Evolutionary conservation across 805 yeast genomes (phyloP).

Genomic region (Myxozyma mucilagina): DNA sequence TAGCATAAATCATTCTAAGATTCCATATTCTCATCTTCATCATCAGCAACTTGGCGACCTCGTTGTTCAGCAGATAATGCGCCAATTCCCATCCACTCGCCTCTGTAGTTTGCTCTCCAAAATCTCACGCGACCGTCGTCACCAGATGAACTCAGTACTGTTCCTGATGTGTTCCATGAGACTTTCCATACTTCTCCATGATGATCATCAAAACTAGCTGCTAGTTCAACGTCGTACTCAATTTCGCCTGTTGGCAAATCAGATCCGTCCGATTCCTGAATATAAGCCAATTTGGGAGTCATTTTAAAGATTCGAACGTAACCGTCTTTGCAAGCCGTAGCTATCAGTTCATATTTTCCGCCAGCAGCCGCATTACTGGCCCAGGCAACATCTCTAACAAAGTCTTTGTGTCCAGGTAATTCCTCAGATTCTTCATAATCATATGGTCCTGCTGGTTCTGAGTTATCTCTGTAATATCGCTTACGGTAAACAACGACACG

Average conservation of each 20-base stretch:
- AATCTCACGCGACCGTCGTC: constrained; percentile 90
- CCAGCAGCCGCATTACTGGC: constrained; percentile 38
- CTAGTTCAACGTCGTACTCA: constrained; percentile 52
- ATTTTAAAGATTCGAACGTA: constrained; percentile 81
- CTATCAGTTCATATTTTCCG: constrained; percentile 81
- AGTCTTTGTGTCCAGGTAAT: constrained; percentile 65
- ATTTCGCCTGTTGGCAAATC: neutral
- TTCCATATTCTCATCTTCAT: constrained; percentile 11
- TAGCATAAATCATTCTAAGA: neutral
- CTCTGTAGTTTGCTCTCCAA: constrained; percentile 86
- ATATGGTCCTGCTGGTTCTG: constrained; percentile 34
- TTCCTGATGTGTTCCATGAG: constrained; percentile 91
- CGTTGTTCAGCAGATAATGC: constrained; percentile 66
- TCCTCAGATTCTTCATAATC: constrained; percentile 41
- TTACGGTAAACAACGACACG: constrained; percentile 77
- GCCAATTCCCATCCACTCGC: constrained; percentile 89
- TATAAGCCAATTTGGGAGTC: constrained; percentile 31
- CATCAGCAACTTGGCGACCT: neutral
- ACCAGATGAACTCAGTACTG: constrained; percentile 88
- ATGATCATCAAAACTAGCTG: constrained; percentile 74
- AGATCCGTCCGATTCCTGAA: neutral
- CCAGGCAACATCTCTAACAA: constrained; percentile 30
- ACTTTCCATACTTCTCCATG: constrained; percentile 94
- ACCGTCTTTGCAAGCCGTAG: constrained; percentile 97
- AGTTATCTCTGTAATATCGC: constrained; percentile 34